Conservation (phyloP, 106 monocot genomes). For the Dioscorea alata region DNA sequence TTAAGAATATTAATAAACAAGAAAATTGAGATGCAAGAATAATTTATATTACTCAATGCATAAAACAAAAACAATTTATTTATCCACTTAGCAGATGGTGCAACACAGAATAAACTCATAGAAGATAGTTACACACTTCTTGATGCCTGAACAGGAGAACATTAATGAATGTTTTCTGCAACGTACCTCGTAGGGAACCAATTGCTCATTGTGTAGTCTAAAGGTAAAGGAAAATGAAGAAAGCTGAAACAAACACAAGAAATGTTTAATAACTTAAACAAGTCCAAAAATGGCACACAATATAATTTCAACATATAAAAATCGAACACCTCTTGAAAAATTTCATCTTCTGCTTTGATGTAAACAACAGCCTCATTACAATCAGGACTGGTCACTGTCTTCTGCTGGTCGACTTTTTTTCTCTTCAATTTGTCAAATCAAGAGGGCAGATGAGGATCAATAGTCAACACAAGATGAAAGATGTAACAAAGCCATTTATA, state of each 20-base stretch:
- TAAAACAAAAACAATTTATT: too few relatives aligned
- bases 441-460: background rate
- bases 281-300: conserved; percentile 1
- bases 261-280: conserved; percentile 2
- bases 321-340: conserved; percentile 69
- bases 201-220: conserved; percentile 33
- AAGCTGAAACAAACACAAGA: conserved; percentile 37
- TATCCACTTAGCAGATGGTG: background rate
- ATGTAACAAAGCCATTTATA: background rate
- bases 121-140: background rate
- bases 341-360: conserved; percentile 80
- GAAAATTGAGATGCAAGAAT: too few relatives aligned
- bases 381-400: conserved; percentile 15
- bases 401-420: conserved; percentile 21
- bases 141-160: background rate
- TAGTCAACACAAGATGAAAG: too few relatives aligned
- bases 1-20: too few relatives aligned
- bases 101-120: background rate
- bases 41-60: too few relatives aligned
- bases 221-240: conserved; percentile 62
- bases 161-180: background rate
- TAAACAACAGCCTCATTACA: conserved; percentile 64
- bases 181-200: conserved; percentile 66
- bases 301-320: background rate
- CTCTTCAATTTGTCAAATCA: conserved; percentile 18